These are phyloP conservation scores for Periconia macrospinosa DNA, from an alignment of 2,329 filamentous ascomycete species.

Conservation along the genomic window DNA sequence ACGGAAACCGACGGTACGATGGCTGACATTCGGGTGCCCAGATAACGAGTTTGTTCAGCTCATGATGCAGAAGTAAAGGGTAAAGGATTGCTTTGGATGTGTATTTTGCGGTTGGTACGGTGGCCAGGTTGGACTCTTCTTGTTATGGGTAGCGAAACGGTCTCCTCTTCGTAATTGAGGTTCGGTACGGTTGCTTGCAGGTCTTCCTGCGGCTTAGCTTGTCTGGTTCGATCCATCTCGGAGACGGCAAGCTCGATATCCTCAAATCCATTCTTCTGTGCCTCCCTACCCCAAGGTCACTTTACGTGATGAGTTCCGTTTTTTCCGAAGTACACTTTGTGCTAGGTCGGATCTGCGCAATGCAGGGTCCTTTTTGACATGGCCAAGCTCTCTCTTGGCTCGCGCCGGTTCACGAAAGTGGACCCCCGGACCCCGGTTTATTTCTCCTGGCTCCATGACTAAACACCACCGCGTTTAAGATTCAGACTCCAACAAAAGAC, in stretches of 20 bases:
- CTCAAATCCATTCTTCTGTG: conserved; percentile 34
- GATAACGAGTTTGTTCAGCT: conserved; percentile 60
- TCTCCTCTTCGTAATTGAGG: conserved; percentile 19
- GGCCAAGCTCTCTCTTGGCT: neutral
- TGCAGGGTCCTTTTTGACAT: neutral
- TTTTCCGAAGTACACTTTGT: neutral
- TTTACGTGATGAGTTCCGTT: neutral
- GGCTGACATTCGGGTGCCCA: conserved; percentile 22
- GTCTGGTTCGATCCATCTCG: conserved; percentile 19
- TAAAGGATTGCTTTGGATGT: conserved; percentile 24
- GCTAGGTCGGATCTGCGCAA: neutral
- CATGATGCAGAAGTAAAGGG: conserved; percentile 58
- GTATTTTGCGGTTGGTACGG: conserved; percentile 31
- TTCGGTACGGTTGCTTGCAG: conserved; percentile 20
- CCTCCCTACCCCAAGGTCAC: conserved; percentile 1
- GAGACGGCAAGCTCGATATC: conserved; percentile 35
- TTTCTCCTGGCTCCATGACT: neutral
- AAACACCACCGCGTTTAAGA: neutral
- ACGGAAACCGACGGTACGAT: neutral
- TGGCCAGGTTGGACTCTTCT: conserved; percentile 28
- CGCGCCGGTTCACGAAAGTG: neutral
- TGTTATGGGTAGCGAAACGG: conserved; percentile 32
- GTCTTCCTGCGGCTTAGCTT: conserved; percentile 23
- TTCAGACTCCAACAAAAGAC: neutral
- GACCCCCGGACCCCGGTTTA: neutral